These are phyloP conservation scores for Venustampulla echinocandica DNA, from an alignment of 495 filamentous ascomycete genomes.

Conservation along the genomic window DNA sequence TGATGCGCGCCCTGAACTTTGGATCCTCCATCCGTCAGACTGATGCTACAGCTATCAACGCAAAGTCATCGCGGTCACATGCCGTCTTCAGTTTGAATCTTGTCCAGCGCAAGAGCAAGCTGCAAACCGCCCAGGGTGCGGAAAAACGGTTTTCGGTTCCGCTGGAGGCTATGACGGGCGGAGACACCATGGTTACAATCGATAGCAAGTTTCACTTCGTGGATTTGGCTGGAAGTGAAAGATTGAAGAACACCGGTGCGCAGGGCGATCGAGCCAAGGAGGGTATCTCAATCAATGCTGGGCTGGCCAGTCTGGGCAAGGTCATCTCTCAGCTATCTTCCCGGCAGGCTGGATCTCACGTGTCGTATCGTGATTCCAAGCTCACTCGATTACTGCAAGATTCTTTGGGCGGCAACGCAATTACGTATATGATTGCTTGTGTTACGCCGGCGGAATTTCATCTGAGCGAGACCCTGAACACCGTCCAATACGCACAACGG, in stretches of 20 bases:
- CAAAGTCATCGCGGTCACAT: conserved; percentile 96
- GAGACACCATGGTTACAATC: conserved; percentile 64
- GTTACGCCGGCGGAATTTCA: conserved; percentile 97
- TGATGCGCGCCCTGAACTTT: conserved; percentile 80
- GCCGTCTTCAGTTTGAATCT: conserved; percentile 96
- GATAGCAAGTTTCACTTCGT: conserved; percentile 99
- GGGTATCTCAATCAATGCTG: conserved; percentile 97
- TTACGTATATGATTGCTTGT: conserved; percentile 99
- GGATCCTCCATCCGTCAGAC: conserved; percentile 94
- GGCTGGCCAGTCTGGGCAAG: conserved; percentile 89
- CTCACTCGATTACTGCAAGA: conserved; percentile 94
- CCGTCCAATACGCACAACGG: conserved; percentile 92
- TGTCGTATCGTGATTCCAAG: conserved; percentile 96
- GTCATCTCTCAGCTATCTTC: conserved; percentile 98
- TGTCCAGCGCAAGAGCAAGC: conserved; percentile 69
- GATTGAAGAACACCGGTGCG: conserved; percentile 93
- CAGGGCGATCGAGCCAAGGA: conserved; percentile 93
- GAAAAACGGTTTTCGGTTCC: conserved; percentile 92
- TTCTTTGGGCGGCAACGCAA: conserved; percentile 94
- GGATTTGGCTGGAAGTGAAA: conserved; percentile 93
- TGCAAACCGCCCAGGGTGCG: conserved; percentile 37
- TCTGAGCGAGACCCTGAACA: conserved; percentile 95
- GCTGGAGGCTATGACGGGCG: conserved; percentile 64
- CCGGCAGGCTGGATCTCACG: conserved; percentile 76
- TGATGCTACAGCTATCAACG: conserved; percentile 97